Base-by-base conservation (phyloP, 805 yeast species). In the Zygotorulaspora chibaensis region DNA sequence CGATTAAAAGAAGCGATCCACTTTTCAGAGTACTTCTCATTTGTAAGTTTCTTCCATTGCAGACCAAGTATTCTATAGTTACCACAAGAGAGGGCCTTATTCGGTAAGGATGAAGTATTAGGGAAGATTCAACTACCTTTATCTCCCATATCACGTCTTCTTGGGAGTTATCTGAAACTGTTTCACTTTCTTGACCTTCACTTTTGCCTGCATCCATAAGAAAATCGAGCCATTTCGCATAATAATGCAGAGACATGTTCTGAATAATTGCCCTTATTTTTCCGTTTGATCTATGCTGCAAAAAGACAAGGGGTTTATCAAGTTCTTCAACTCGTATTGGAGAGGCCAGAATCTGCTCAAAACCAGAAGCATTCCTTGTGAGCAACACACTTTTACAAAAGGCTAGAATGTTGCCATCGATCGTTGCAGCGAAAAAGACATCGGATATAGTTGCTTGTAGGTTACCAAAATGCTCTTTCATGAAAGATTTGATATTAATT, bases 71-170 rank as follows among this genome's bases (percentile, higher is more conserved):
- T 3, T 86, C 89, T 43, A 74, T 75, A 10, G 73, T 70, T 0
- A 84, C 47, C 1, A 77, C 66, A 5, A 87, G 41, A 5, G 71
- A 62, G 0, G 81, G 74, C 48, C 80, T 80, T n/a, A 87, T 59
- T 43, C 82, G 64, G 8, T 79, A 77, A 0, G 96, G 95, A 23
- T 71, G 74, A 20, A 87, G 57, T 0, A 85, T 85, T 28, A 87
- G 48, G 0, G 78, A 70, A 47, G 83, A 76, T 47, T 84, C 84
- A 10, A 73, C 58, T 11, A 67, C 44, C 39, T 57, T 65, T 13
- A 65, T n/a, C 17, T 61, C 64, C 33, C 51, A 20, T 13, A 38
- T 25, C 35, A 46, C 28, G n/a, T 43, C 40, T 17, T 30, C 17
- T 29, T 38, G 28, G 9, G 41, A 29, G 26, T 25, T 12, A 4